Base-by-base conservation (phyloP, 306 rosid genomes). In the Vigna angularis region DNA sequence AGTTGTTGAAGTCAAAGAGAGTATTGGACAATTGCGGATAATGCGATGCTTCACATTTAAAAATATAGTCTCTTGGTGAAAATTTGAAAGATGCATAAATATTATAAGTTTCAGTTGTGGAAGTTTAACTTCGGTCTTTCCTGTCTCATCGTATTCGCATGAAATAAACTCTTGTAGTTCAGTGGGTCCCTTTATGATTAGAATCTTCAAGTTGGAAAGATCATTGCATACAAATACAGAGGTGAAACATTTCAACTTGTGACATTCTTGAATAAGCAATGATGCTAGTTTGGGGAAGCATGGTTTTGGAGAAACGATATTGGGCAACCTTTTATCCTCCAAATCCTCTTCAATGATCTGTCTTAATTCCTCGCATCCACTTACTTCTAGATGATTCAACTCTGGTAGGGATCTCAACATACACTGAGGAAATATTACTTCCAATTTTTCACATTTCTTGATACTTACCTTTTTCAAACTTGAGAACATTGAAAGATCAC, bases 81-180 rank as follows among this genome's bases (percentile, higher is more conserved):
- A 73, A 18, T 18, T 70, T 45, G 76, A 55, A 14, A 84, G 75
- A 5, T 62, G 34, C 1, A 1, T n/a, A 22, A 83, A 50, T 34
- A 32, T 62, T 4, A 51, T n/a, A 69, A 18, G 49, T 44, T 79
- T 57, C 8, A 83, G 28, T 26, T 67, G 50, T 50, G 84, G 82
- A 55, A 79, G 65, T 36, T 28, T 32, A 49, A 49, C 18, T 15
- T 49, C 5, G 55, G 9, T 16, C 8, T 49, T 49, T 49, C 18
- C 55, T 49, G 16, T 49, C 18, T 15, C 8, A 1, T 48, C 52
- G 14, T 34, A 34, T 34, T 34, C 38, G 4, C 38, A 6, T 12
- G 4, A 4, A 30, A 73, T 44, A 0, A 80, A 13, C 6, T 55
- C 13, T 18, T 17, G 5, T 18, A 53, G 28, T 53, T 17, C 28